Evolutionary conservation across 2,329 filamentous ascomycete genomes (phyloP), one percentile per base, ranked within the genome.

Genomic region (Arthroderma sp.): DNA sequence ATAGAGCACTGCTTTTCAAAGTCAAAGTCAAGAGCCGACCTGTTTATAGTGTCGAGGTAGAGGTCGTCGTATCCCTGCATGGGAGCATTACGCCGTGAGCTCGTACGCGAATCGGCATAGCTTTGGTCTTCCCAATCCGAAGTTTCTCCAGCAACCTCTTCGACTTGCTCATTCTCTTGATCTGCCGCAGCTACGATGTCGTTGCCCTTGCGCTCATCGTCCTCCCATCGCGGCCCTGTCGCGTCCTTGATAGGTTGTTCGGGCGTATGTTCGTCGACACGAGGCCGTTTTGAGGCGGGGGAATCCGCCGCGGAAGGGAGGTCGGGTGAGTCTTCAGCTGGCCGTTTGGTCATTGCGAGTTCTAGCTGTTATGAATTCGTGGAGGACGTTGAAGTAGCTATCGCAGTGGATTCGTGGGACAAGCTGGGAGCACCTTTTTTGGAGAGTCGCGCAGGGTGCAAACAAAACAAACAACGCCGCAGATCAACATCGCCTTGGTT

Each of bases 1-100:
- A 98, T 75, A 27, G 89, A 96, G 68, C 91, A 98, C 8, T 95
- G 78, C 71, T 98, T 98, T 63, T 98, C 91, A 62, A 98, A 98
- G 66, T 98, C 91, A 61, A 96, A 96, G 66, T 98, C 91, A 46
- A 96, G 80, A 39, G 94, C 81, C 58, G 82, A 79, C 57, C 91
- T 85, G 64, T 94, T 80, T 66, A 98, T 93, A 8, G 91, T 96
- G 69, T 98, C 91, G 54, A 98, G 83, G 63, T 98, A 98, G 29
- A 98, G 79, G 63, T 98, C 89, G 57, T 83, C 82, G 69, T 95
- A 98, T 50, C 89, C 89, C 61, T 83, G 83, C 31, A 84, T 77
- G 10, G 89, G 87, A 38, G 82, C 85, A 41, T 72, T 71, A 62
- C 94, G 87, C 52, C 86, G 78, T 45, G 64, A 55, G 27, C 57